Percentiles rank a stretch among this genome's conserved stretches.
Evolutionary conservation across 1,284 basidiomycete species (phyloP).

Genomic region (Cystobasidium pallidum): DNA sequence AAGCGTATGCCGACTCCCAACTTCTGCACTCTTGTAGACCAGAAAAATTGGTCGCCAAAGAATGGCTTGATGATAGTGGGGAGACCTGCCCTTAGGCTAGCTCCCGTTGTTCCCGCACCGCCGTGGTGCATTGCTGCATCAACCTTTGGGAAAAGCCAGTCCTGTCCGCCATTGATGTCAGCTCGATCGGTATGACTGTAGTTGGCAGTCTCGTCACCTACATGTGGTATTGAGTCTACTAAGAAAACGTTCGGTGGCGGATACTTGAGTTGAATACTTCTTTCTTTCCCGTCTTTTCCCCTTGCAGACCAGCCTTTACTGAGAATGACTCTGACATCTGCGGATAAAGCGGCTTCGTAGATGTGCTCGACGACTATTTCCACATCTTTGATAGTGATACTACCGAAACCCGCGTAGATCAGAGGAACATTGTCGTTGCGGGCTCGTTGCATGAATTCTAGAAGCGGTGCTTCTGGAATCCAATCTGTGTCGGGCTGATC

Average conservation of each 20-base stretch:
- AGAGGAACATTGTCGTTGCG: neutral
- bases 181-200: too few species aligned
- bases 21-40: slow-evolving; percentile 91
- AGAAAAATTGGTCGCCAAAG: slow-evolving; percentile 95
- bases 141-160: slow-evolving; percentile 27
- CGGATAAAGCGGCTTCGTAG: slow-evolving; percentile 5
- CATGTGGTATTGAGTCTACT: slow-evolving; percentile 17
- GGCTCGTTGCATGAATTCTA: slow-evolving; percentile 13
- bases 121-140: slow-evolving; percentile 29
- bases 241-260: slow-evolving; percentile 13
- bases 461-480: neutral
- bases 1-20: slow-evolving; percentile 72
- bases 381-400: slow-evolving; percentile 14
- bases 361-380: slow-evolving; percentile 8
- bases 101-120: slow-evolving; percentile 93
- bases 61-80: slow-evolving; percentile 96
- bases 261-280: slow-evolving; percentile 1
- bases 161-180: neutral
- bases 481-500: slow-evolving; percentile 14
- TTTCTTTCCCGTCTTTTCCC: slow-evolving; percentile 4
- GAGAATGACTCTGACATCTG: slow-evolving; percentile 10
- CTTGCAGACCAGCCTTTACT: slow-evolving; percentile 19
- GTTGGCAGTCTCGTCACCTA: neutral
- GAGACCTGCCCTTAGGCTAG: slow-evolving; percentile 71
- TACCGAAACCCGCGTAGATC: slow-evolving; percentile 16